Evolutionary conservation across 2,329 filamentous ascomycete genomes (phyloP).

Genomic region (Aureobasidium sp.): DNA sequence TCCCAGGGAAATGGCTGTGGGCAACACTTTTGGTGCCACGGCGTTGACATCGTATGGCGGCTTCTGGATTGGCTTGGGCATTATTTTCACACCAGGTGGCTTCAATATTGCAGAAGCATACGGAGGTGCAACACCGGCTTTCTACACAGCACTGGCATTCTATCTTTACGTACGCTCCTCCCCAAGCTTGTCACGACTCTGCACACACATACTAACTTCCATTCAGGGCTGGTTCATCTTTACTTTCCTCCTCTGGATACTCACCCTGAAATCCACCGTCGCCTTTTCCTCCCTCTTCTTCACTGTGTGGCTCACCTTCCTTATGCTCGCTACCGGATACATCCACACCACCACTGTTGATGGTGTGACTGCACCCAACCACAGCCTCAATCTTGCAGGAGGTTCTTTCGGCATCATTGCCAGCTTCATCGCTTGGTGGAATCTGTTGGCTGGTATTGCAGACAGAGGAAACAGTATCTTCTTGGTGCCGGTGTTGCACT

Average conservation of each 20-base stretch:
- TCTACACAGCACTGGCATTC: conserved; percentile 58
- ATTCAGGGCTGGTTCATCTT: conserved; percentile 71
- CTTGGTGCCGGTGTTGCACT: conserved; percentile 24
- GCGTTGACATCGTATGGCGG: conserved; percentile 74
- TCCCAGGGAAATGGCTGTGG: conserved; percentile 72
- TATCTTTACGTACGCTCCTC: conserved; percentile 47
- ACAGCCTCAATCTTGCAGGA: conserved; percentile 51
- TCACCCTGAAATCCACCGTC: conserved; percentile 67
- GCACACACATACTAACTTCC: background rate
- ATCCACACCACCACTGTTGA: conserved; percentile 34
- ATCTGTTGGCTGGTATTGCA: conserved; percentile 60
- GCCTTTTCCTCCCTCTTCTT: conserved; percentile 74
- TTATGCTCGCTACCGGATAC: conserved; percentile 60
- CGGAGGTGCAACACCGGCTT: conserved; percentile 30
- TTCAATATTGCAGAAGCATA: conserved; percentile 51
- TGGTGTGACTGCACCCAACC: conserved; percentile 21
- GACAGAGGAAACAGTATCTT: conserved; percentile 40
- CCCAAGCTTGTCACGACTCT: background rate
- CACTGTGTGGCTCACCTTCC: conserved; percentile 62
- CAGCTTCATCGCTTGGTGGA: conserved; percentile 81
- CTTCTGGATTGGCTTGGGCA: conserved; percentile 71
- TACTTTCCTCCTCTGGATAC: conserved; percentile 63
- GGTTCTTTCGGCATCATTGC: conserved; percentile 74
- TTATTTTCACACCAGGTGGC: conserved; percentile 59
- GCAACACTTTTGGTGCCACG: conserved; percentile 79